phyloP scores from a whole-genome alignment of 176 grass and related monocot species.

The Oryza australiensis region DNA sequence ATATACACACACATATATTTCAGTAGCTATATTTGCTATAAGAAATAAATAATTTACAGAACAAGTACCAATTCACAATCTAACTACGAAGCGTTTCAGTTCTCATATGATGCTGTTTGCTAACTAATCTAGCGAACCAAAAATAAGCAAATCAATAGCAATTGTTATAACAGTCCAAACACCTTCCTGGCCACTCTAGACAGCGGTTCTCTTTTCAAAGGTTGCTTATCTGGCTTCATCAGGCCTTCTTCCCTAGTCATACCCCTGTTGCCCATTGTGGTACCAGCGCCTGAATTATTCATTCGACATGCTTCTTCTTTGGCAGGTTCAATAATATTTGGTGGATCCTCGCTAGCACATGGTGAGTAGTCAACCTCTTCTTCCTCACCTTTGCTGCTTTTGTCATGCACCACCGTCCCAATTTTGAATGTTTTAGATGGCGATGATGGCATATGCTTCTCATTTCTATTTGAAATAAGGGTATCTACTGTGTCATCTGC shows the following conservation, averaged over 20 bases:
- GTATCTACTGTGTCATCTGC: constrained; percentile 24
- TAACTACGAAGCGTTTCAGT: background rate
- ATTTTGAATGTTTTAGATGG: background rate
- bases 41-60: background rate
- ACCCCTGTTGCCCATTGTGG: background rate
- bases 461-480: background rate
- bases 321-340: background rate
- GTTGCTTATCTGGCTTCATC: constrained; percentile 18
- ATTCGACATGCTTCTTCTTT: background rate
- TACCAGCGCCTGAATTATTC: background rate
- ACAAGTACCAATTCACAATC: background rate
- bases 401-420: background rate
- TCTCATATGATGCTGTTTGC: background rate
- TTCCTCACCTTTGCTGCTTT: background rate
- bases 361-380: constrained; percentile 15
- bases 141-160: background rate
- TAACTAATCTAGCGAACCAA: background rate
- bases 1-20: no score
- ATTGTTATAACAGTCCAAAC: constrained; percentile 60
- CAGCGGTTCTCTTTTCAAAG: constrained; percentile 41
- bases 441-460: background rate
- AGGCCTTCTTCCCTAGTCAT: constrained; percentile 20
- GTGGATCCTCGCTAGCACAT: constrained; percentile 16
- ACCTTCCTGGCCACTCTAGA: constrained; percentile 54
- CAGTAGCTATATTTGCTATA: background rate